Percentiles rank a stretch among this genome's conserved stretches.
Evolutionary conservation across 2,329 filamentous ascomycete genomes (phyloP).

Genomic region (Aspergillus latus): DNA sequence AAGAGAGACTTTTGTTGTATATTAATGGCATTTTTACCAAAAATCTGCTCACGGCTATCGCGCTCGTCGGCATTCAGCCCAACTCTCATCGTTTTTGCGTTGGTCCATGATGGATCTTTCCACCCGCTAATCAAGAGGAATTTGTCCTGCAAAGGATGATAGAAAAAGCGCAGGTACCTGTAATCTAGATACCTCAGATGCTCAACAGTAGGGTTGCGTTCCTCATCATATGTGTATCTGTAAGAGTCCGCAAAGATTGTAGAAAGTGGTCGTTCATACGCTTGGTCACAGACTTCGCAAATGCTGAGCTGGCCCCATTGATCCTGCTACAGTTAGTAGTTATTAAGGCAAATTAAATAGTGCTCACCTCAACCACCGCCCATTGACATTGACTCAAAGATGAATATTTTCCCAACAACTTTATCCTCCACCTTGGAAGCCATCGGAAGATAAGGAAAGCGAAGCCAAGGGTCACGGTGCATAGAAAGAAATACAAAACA

Average conservation of each 20-base stretch:
- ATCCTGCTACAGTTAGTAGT: slow-evolving; percentile 52
- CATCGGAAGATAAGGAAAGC: slow-evolving; percentile 84
- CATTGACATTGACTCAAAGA: slow-evolving; percentile 76
- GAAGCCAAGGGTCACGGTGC: slow-evolving; percentile 69
- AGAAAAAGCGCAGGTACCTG: slow-evolving; percentile 90
- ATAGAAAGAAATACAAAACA: slow-evolving; percentile 67
- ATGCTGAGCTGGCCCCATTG: slow-evolving; percentile 92
- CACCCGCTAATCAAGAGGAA: slow-evolving; percentile 84
- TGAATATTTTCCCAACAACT: slow-evolving; percentile 67
- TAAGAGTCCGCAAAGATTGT: slow-evolving; percentile 55
- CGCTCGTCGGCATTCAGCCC: slow-evolving; percentile 90
- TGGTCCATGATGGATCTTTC: slow-evolving; percentile 90
- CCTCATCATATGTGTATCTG: slow-evolving; percentile 63
- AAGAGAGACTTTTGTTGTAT: slow-evolving; percentile 84
- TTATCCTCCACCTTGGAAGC: slow-evolving; percentile 84
- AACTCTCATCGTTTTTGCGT: slow-evolving; percentile 69
- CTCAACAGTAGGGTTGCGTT: slow-evolving; percentile 72
- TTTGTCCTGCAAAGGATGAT: slow-evolving; percentile 83
- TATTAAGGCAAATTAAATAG: not conserved
- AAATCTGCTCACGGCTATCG: slow-evolving; percentile 76
- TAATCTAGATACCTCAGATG: slow-evolving; percentile 81
- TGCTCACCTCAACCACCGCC: slow-evolving; percentile 79
- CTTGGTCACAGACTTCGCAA: slow-evolving; percentile 63
- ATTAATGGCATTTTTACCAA: slow-evolving; percentile 86
- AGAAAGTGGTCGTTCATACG: slow-evolving; percentile 63